Evolutionary conservation across 129 eudicot genomes (phyloP), one percentile per base, ranked within the genome.

Genomic region (Chrysanthemum lavandulifolium): DNA sequence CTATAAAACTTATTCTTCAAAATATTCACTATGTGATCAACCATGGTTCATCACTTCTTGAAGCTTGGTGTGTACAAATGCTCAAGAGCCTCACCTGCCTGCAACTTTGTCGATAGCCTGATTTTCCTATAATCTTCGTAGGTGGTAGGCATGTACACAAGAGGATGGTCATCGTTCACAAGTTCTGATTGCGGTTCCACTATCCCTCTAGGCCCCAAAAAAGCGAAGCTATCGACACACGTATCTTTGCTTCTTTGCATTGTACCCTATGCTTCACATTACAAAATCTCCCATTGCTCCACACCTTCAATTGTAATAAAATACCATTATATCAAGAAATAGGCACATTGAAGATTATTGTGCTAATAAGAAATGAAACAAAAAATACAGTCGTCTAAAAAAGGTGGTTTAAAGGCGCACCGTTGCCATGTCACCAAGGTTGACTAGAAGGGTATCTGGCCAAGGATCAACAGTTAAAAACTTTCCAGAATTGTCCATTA

Each of bases 271-370:
- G 97, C 72, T 88, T 83, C 76, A 92, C 93, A 14, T 79, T 88
- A 70, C 79, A 49, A 9, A 92, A 76, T 50, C 87, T 84, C 55
- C 96, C 97, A 68, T 92, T 92, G 69, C 96, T 89, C 97, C 97
- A 89, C 52, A 80, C 85, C 96, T 92, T 74, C 8, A 54, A 43
- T 55, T 49, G 18, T 1, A 9, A 23, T 74, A 60, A 73, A 80
- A 55, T 48, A 59, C 59, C 43, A 40, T 3, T 13, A 21, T 27
- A 10, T 27, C 51, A 50, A 27, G 25, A 51, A 14, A 13, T 53
- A 40, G 5, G 18, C 19, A 60, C 10, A 60, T 60, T 60, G 12
- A 29, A 11, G 14, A 29, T 5, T 10, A 2, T 3, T 27, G 4
- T 2, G 15, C 45, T 3, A 53, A 61, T 21, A 40, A 60, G n/a